Base-by-base conservation (phyloP, 495 filamentous ascomycete species). In the Oleoguttula mirabilis region DNA sequence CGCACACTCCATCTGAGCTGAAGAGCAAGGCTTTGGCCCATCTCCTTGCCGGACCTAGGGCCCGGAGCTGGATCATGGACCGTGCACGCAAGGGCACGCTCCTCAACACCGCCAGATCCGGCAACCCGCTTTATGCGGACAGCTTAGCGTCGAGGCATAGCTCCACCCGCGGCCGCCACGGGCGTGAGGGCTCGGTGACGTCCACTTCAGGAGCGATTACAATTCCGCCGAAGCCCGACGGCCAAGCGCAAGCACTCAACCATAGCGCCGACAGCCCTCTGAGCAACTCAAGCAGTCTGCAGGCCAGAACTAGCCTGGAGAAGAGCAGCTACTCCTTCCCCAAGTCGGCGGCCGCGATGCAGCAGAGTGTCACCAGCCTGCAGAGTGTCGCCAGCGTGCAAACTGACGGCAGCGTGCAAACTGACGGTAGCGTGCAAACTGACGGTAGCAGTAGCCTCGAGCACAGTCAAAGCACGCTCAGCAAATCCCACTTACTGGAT, bases 31-130 rank as follows among this genome's bases (percentile, higher is more conserved):
- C 20, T 5, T n/a, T 39, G 12, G 21, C 1, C 11, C 4, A 0
- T 5, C 32, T 44, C 21, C 25, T 53, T 1, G 20, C 21, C 8
- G 14, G 21, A 4, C n/a, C n/a, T n/a, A 2, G 8, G 1, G 44
- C 37, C 11, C 10, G 32, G 12, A 27, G 38, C 37, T 48, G 45
- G 45, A 23, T 48, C 28, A 36, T 19, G 30, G 32, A 15, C 32
- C 7, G 12, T 10, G 16, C 7, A 35, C 32, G 10, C 8, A 21
- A 35, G 16, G 32, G 25, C 25, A 28, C 25, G 25, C 25, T 28
- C n/a, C 25, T 28, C n/a, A n/a, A n/a, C n/a, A n/a, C n/a, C n/a
- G n/a, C n/a, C n/a, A n/a, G n/a, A n/a, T n/a, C n/a, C n/a, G n/a
- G n/a, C n/a, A n/a, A n/a, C n/a, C n/a, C n/a, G n/a, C n/a, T n/a